Conservation (phyloP, 2,329 filamentous ascomycete genomes). For the Trichoderma atroviride region DNA sequence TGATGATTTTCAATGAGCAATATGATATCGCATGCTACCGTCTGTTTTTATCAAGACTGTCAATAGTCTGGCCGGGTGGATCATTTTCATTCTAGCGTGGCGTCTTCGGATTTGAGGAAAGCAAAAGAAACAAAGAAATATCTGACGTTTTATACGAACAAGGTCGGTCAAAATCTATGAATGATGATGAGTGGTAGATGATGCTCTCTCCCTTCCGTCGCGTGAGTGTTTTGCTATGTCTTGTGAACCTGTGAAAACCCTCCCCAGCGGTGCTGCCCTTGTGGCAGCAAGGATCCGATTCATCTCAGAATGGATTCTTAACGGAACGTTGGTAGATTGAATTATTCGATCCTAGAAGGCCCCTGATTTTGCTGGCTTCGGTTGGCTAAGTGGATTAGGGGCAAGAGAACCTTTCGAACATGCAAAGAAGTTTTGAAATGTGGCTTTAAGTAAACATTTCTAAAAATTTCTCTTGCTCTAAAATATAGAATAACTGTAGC, state of each 20-base stretch:
- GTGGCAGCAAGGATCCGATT: conserved; percentile 72
- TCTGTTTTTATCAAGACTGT: conserved; percentile 1
- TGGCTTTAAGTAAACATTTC: neutral
- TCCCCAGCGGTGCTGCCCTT: conserved; percentile 72
- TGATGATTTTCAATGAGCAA: conserved; percentile 3
- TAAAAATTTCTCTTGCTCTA: neutral
- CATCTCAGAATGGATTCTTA: conserved; percentile 71
- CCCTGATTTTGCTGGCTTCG: conserved; percentile 37
- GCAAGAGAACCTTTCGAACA: conserved; percentile 50
- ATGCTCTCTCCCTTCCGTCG: neutral
- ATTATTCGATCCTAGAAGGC: conserved; percentile 45
- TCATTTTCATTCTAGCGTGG: conserved; percentile 40
- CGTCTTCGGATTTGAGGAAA: conserved; percentile 35
- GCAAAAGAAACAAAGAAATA: conserved; percentile 10
- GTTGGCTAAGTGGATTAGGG: conserved; percentile 39
- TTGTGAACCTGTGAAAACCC: neutral
- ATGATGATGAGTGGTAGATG: conserved; percentile 16
- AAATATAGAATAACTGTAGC: neutral
- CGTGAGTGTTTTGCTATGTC: neutral
- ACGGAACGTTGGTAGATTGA: conserved; percentile 79
- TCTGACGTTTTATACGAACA: conserved; percentile 21
- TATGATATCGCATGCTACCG: conserved; percentile 3
- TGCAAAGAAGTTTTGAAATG: conserved; percentile 22
- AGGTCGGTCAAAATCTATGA: conserved; percentile 33
- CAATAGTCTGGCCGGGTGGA: conserved; percentile 17